These are phyloP conservation scores for Odonthalia washingtoniensis DNA, from an alignment of 31 red algal species.

Conservation along the genomic window DNA sequence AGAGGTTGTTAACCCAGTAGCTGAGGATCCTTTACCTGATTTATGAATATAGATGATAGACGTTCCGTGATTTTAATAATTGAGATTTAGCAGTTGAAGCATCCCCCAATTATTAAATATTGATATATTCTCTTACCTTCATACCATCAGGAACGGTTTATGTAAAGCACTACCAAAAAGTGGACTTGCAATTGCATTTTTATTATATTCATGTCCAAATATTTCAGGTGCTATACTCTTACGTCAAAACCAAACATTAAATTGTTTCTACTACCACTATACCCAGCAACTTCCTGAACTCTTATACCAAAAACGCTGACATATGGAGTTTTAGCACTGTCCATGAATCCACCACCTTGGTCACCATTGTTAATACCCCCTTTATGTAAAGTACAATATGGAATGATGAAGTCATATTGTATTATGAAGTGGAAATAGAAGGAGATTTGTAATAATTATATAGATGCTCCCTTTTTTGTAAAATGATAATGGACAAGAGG, in stretches of 20 bases:
- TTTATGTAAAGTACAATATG: too few relatives aligned
- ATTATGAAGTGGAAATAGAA: too few relatives aligned
- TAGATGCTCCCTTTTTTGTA: too few relatives aligned
- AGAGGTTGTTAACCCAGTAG: slow-evolving; percentile 90
- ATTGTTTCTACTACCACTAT: slow-evolving; percentile 76
- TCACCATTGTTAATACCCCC: too few relatives aligned
- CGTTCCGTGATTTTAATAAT: slow-evolving; percentile 91
- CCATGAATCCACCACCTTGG: slow-evolving; percentile 39
- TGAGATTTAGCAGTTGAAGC: slow-evolving; percentile 95
- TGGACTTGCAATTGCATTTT: slow-evolving; percentile 89
- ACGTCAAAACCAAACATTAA: slow-evolving; percentile 78
- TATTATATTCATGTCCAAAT: slow-evolving; percentile 87
- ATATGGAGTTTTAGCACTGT: slow-evolving; percentile 86
- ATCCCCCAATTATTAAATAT: slow-evolving; percentile 89
- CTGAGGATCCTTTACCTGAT: slow-evolving; percentile 91
- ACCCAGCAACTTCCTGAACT: slow-evolving; percentile 65
- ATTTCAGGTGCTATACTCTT: slow-evolving; percentile 93
- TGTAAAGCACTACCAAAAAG: slow-evolving; percentile 84
- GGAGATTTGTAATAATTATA: too few relatives aligned
- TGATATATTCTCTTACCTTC: slow-evolving; percentile 89
- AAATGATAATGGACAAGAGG: too few relatives aligned
- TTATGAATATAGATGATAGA: slow-evolving; percentile 95
- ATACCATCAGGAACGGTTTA: slow-evolving; percentile 97
- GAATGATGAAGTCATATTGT: too few relatives aligned
- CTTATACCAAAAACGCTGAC: slow-evolving; percentile 85